These are phyloP conservation scores for Toxoplasma gondii DNA, from an alignment of 169 alveolate genomes.

Conservation along the genomic window DNA sequence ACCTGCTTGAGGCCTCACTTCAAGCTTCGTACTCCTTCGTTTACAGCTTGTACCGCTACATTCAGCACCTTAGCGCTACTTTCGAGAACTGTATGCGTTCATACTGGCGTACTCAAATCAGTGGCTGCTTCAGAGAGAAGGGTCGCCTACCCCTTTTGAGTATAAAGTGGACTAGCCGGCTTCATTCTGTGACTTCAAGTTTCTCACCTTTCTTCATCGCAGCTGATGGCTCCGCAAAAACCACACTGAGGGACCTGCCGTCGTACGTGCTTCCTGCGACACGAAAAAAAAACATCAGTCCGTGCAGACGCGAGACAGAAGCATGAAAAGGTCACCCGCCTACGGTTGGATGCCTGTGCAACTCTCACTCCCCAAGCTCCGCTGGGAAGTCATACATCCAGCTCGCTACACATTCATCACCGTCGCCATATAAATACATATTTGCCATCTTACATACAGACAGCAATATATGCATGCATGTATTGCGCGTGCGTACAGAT, in stretches of 20 bases:
- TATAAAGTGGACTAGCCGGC: not conserved
- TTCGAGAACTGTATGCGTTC: too few species aligned
- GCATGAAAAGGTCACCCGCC: not conserved
- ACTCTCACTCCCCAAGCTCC: not conserved
- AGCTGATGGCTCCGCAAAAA: conserved; percentile 36
- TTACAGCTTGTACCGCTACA: too few species aligned
- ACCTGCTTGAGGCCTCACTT: too few species aligned
- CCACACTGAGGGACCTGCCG: conserved; percentile 35
- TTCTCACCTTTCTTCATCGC: conserved; percentile 34
- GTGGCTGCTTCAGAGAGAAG: not conserved
- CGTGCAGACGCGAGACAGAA: not conserved
- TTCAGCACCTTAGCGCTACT: too few species aligned
- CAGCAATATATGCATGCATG: not conserved
- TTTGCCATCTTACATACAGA: not conserved
- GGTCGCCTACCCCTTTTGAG: not conserved
- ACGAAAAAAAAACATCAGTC: not conserved
- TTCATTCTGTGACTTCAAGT: not conserved
- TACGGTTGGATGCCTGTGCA: not conserved
- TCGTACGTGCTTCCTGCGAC: conserved; percentile 26
- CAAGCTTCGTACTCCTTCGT: too few species aligned
- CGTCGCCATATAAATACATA: not conserved
- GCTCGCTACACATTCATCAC: not conserved
- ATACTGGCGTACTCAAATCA: too few species aligned
- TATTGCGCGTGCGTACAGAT: too few species aligned
- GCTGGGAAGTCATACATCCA: not conserved